These are phyloP conservation scores for Ophiostoma sp. DNA, from an alignment of 2,329 filamentous ascomycete species.

Conservation along the genomic window DNA sequence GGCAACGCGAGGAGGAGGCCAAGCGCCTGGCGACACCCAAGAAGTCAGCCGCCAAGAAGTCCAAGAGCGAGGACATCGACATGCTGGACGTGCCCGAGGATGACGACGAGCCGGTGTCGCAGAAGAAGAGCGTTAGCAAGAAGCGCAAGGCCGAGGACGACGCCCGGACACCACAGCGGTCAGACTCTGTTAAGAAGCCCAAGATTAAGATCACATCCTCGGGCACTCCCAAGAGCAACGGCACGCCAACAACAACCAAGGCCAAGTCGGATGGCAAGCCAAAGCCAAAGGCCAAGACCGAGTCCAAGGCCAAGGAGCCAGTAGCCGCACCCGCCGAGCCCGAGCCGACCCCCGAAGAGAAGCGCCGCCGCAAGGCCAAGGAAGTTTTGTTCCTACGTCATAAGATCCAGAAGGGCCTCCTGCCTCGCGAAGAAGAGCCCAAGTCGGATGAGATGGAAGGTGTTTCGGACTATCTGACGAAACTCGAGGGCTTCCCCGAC, in stretches of 20 bases:
- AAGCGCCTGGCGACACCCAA: constrained; percentile 43
- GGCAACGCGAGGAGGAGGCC: constrained; percentile 22
- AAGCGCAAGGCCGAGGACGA: constrained; percentile 85
- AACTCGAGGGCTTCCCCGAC: constrained; percentile 73
- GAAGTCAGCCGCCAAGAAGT: constrained; percentile 47
- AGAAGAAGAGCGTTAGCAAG: constrained; percentile 51
- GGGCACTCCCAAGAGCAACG: constrained; percentile 43
- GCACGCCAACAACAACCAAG: constrained; percentile 41
- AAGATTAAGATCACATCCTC: constrained; percentile 59
- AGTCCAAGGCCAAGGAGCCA: constrained; percentile 33
- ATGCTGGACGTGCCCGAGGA: constrained; percentile 53
- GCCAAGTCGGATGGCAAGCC: constrained; percentile 40
- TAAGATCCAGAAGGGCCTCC: constrained; percentile 88
- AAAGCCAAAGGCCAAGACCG: constrained; percentile 19
- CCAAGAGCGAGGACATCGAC: constrained; percentile 56
- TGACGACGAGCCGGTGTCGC: constrained; percentile 39
- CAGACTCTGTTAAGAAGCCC: constrained; percentile 61
- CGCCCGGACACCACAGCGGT: constrained; percentile 32
- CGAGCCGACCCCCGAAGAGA: constrained; percentile 54
- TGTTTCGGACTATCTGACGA: constrained; percentile 71
- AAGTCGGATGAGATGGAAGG: constrained; percentile 76
- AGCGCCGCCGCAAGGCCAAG: constrained; percentile 56
- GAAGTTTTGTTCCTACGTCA: constrained; percentile 91
- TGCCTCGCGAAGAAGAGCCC: constrained; percentile 77
- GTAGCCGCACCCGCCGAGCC: constrained; percentile 46